Percentiles rank a stretch among this genome's conserved stretches.
Evolutionary conservation across 2,329 filamentous ascomycete species (phyloP).

Genomic region (Ophiostoma angusticollis): DNA sequence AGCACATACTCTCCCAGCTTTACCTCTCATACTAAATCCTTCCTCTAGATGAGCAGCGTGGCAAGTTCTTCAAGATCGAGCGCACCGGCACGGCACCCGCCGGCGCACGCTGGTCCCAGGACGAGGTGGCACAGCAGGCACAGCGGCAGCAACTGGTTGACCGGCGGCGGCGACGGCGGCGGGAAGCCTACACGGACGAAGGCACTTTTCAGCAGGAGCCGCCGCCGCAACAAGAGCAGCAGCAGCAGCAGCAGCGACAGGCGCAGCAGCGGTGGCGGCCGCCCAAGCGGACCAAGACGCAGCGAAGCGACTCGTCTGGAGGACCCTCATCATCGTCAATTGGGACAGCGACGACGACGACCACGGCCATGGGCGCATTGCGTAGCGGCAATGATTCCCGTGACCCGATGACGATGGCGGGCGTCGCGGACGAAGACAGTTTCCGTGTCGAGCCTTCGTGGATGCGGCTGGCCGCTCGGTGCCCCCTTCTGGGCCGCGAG

Average conservation of each 20-base stretch:
- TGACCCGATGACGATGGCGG: too few relatives aligned
- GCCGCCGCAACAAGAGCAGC: neutral
- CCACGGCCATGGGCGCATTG: neutral
- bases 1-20: neutral
- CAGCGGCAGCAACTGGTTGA: neutral
- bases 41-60: conserved; percentile 36
- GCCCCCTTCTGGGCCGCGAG: conserved; percentile 1
- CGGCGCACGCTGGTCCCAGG: conserved; percentile 40
- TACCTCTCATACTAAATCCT: neutral
- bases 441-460: neutral
- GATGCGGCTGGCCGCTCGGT: neutral
- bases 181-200: neutral
- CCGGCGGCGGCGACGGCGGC: neutral
- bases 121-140: conserved; percentile 28
- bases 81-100: conserved; percentile 34
- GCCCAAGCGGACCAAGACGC: neutral
- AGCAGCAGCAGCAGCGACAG: neutral
- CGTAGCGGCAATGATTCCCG: too few relatives aligned
- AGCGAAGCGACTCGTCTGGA: neutral
- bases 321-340: too few relatives aligned
- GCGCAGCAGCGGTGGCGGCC: neutral
- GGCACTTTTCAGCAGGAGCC: neutral
- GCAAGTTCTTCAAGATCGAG: conserved; percentile 56
- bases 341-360: neutral
- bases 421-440: too few relatives aligned